phyloP scores from a whole-genome alignment of 345 rosid species.

The Abelmoschus esculentus region DNA sequence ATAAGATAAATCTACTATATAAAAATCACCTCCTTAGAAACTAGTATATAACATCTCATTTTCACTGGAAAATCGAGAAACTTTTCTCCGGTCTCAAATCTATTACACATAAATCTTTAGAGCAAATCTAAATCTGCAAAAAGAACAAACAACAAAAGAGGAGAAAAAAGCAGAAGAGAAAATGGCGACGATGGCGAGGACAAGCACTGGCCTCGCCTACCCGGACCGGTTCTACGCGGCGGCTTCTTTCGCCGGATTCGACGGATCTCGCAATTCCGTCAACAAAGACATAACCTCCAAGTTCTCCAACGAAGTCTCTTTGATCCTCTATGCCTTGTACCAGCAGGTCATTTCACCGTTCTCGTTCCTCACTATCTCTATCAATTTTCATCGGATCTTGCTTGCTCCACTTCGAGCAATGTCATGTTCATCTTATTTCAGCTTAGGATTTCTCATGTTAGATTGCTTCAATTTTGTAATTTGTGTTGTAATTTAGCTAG shows the following conservation, averaged over 20 bases:
- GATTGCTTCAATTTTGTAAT: not conserved
- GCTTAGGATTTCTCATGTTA: not conserved
- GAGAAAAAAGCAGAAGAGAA: not conserved
- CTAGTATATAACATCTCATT: too few species aligned
- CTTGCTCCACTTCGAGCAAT: not conserved
- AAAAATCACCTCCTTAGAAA: too few species aligned
- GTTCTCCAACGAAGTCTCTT: slow-evolving; percentile 71
- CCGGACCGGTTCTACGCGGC: slow-evolving; percentile 97
- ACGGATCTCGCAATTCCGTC: slow-evolving; percentile 66
- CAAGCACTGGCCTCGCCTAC: slow-evolving; percentile 89
- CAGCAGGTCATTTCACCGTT: slow-evolving; percentile 55
- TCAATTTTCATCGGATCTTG: slow-evolving; percentile 19
- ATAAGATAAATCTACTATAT: too few species aligned
- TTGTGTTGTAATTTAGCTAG: slow-evolving; percentile 15
- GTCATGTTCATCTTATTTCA: not conserved
- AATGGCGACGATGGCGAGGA: slow-evolving; percentile 66
- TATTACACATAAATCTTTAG: not conserved
- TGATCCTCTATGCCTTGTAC: slow-evolving; percentile 78
- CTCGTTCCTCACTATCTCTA: not conserved
- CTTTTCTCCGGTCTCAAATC: not conserved
- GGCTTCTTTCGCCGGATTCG: slow-evolving; percentile 77
- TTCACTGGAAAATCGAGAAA: too few species aligned
- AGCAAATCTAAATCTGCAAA: not conserved
- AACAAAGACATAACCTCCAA: slow-evolving; percentile 50
- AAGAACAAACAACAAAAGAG: not conserved